A percentile compares a stretch with the other conserved stretches of the same genome.
phyloP scores from a whole-genome alignment of 108 stramenopile genomes.

The Cylindrotheca closterium region DNA sequence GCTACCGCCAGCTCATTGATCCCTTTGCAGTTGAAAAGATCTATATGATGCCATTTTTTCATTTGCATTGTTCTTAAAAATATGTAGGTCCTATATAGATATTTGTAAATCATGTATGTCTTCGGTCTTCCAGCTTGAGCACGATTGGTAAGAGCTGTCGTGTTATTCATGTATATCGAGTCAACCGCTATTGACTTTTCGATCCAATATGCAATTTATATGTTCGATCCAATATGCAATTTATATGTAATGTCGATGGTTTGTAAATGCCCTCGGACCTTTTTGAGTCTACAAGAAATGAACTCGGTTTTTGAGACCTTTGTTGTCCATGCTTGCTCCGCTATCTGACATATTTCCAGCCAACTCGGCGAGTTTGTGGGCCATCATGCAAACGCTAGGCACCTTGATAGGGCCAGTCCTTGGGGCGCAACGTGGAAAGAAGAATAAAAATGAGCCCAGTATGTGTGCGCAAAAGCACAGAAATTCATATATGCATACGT shows the following conservation, averaged over 20 bases:
- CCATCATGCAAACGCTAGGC: conserved; percentile 53
- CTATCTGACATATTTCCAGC: conserved; percentile 53
- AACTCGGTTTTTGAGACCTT: conserved; percentile 39
- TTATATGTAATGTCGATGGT: no score
- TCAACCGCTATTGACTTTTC: no score
- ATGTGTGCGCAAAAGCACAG: neutral
- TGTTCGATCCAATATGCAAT: no score
- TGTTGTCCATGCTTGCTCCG: conserved; percentile 41
- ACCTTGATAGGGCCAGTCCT: conserved; percentile 63
- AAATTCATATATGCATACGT: neutral
- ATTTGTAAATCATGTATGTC: no score
- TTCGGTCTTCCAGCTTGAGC: no score
- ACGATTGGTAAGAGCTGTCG: no score
- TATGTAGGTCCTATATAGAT: no score
- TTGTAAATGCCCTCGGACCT: neutral
- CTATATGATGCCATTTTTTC: neutral
- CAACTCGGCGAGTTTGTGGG: conserved; percentile 73
- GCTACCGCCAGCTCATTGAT: no score
- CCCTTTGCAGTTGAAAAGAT: neutral
- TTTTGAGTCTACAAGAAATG: conserved; percentile 53
- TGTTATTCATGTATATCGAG: no score
- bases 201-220: no score
- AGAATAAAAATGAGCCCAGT: neutral
- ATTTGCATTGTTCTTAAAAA: no score
- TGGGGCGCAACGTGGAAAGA: neutral